Base-by-base conservation (phyloP, 2,329 filamentous ascomycete genomes). In the Diplodia intermedia region DNA sequence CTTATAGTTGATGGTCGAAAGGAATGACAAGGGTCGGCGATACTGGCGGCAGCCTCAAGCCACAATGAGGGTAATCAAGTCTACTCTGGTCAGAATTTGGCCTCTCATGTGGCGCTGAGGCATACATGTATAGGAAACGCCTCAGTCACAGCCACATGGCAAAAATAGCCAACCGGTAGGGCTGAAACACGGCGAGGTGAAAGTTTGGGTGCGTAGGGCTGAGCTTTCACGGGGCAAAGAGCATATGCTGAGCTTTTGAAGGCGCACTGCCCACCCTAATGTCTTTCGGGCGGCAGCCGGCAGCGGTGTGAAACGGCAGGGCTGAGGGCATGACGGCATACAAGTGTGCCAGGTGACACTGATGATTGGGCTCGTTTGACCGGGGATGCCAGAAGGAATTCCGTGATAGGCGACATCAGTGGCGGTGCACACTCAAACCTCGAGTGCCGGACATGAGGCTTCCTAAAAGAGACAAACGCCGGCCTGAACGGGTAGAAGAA, bases 61-160 rank as follows among this genome's bases (percentile, higher is more conserved):
- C 60, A 62, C 43, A 50, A n/a, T 18, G 56, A 60, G 57, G 31
- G 26, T 23, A 20, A 38, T 47, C 38, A 49, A 38, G 60, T 26
- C 20, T 52, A 43, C 33, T 43, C 14, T 52, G 43, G 60, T 63
- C 60, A 63, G 60, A 33, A 38, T 38, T 14, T 9, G 23, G 60
- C 29, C 18, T 63, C 29, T 52, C 18, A n/a, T 63, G 60, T 63
- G 60, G 60, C 60, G 60, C 26, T 23, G 60, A 52, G 43, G 43
- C 60, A 52, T 63, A 63, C 60, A 63, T 63, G 29, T 63, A 63
- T 63, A 49, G 43, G 12, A 15, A 38, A 33, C 60, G 60, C 60
- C 60, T 63, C 60, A 52, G 20, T 50, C 60, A 52, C 60, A 63
- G 60, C 60, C 60, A 63, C 60, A 63, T 63, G 18, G 50, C 60